These are phyloP conservation scores for Paraglomus brasilianum DNA, from an alignment of 192 early-diverging fungal genomes.

Conservation along the genomic window DNA sequence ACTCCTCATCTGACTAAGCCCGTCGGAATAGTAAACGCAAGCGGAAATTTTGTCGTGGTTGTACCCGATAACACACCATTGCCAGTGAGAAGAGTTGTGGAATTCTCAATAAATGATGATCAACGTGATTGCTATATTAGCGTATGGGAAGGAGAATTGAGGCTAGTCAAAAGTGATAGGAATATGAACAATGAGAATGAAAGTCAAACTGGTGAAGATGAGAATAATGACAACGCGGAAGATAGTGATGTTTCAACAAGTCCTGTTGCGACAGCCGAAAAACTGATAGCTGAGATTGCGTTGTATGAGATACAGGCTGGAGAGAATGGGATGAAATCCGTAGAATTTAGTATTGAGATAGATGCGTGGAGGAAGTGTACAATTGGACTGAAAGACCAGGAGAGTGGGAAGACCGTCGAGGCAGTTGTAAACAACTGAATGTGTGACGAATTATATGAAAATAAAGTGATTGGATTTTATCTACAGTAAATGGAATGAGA, in stretches of 20 bases:
- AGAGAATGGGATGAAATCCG: conserved; percentile 46
- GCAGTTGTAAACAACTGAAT: conserved; percentile 19
- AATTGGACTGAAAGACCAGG: conserved; percentile 54
- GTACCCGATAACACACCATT: conserved; percentile 83
- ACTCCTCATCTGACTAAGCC: conserved; percentile 66
- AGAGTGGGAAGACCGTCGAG: conserved; percentile 48
- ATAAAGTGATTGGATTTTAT: background rate
- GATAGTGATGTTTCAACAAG: conserved; percentile 46
- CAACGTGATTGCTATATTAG: conserved; percentile 77
- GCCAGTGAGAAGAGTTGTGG: conserved; percentile 75
- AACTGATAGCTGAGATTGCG: conserved; percentile 66
- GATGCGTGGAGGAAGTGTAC: conserved; percentile 48
- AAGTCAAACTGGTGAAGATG: conserved; percentile 47
- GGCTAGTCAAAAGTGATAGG: conserved; percentile 30
- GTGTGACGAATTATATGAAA: conserved; percentile 17
- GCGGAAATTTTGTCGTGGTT: conserved; percentile 73
- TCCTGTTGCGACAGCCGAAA: conserved; percentile 49
- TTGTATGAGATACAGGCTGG: conserved; percentile 53
- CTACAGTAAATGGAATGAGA: too few relatives aligned
- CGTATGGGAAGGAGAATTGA: conserved; percentile 68
- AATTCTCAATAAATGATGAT: conserved; percentile 63
- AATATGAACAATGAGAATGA: conserved; percentile 47
- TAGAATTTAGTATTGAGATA: conserved; percentile 52
- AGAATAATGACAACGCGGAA: conserved; percentile 56
- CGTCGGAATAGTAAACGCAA: conserved; percentile 73